Conservation (phyloP, 2,329 filamentous ascomycete genomes). For the Aureobasidium sp. region DNA sequence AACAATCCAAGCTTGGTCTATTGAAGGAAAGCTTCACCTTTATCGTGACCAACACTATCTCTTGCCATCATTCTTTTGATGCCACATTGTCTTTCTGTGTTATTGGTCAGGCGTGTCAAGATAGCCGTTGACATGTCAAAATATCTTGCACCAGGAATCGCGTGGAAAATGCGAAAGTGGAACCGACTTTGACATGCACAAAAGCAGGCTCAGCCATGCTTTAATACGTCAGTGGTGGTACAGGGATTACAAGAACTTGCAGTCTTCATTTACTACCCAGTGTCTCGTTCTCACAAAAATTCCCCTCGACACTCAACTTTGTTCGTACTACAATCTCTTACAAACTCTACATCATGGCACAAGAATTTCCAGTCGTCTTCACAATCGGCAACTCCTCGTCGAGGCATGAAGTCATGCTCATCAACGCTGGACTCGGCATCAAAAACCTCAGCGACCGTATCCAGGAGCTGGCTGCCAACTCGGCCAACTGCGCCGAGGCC, state of each 20-base stretch:
- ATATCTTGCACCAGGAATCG: not conserved
- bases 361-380: conserved; percentile 31
- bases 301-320: not conserved
- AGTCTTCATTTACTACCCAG: too few relatives aligned
- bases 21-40: too few relatives aligned
- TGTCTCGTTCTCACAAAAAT: too few relatives aligned
- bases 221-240: conserved; percentile 10
- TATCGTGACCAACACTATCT: too few relatives aligned
- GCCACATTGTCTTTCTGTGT: not conserved
- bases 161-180: conserved; percentile 6
- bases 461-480: conserved; percentile 21
- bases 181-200: conserved; percentile 2
- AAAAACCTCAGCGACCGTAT: conserved; percentile 23
- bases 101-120: not conserved
- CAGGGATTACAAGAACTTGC: conserved; percentile 1
- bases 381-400: conserved; percentile 28
- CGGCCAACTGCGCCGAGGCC: conserved; percentile 29
- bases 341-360: not conserved
- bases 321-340: not conserved
- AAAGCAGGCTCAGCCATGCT: conserved; percentile 10
- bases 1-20: too few relatives aligned
- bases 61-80: not conserved
- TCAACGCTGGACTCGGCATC: conserved; percentile 23
- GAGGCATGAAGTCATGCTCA: conserved; percentile 31
- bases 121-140: not conserved